These are phyloP conservation scores for Trichoderma erinaceum DNA, from an alignment of 495 filamentous ascomycete genomes.

Conservation along the genomic window DNA sequence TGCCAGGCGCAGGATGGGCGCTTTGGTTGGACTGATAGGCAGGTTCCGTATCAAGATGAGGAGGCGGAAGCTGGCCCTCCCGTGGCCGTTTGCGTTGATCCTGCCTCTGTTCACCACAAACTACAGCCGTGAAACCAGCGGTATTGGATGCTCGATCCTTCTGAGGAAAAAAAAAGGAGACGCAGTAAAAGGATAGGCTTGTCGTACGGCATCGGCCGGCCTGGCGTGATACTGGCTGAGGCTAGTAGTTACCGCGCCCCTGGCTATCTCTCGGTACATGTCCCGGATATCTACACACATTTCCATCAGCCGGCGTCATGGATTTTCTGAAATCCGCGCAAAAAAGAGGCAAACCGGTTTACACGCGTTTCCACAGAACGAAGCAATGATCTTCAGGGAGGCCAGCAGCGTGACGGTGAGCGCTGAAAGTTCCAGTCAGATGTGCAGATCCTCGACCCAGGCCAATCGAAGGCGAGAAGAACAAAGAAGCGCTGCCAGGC, in stretches of 20 bases:
- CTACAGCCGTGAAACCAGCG: neutral
- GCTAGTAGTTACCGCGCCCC: neutral
- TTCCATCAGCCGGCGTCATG: neutral
- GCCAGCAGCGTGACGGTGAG: neutral
- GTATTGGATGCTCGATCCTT: neutral
- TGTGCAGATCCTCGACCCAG: slow-evolving; percentile 6
- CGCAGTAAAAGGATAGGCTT: neutral
- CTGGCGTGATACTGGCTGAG: slow-evolving; percentile 1
- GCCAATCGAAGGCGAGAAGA: neutral
- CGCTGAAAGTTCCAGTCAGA: neutral
- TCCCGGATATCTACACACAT: neutral
- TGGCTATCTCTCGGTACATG: neutral
- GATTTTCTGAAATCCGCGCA: neutral
- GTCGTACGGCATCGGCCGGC: neutral
- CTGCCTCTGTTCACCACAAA: neutral
- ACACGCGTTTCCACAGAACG: neutral
- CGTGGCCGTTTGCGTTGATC: slow-evolving; percentile 5
- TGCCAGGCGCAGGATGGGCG: neutral
- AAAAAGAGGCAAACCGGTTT: neutral
- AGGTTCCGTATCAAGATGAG: neutral
- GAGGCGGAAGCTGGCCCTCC: neutral
- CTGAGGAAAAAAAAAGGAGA: neutral
- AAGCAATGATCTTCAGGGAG: slow-evolving; percentile 11
- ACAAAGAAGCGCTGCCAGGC: neutral
- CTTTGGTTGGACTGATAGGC: neutral